These are phyloP conservation scores for Fusarium pilosicola DNA, from an alignment of 2,329 filamentous ascomycete species.

Conservation along the genomic window DNA sequence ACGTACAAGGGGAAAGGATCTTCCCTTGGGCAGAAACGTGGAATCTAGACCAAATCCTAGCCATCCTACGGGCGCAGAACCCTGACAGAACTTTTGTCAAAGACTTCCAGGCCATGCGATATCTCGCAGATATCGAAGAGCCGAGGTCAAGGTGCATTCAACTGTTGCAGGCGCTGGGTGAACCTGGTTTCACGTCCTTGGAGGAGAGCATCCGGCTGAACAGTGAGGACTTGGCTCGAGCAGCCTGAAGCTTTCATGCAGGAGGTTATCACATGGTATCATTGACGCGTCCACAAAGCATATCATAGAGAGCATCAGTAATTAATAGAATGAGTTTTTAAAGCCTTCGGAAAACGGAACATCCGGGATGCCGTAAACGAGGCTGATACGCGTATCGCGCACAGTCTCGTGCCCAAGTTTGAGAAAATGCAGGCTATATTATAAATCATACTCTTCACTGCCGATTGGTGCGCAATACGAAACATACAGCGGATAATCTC, in stretches of 20 bases:
- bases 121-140: background rate
- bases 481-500: background rate
- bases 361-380: background rate
- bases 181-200: background rate
- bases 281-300: background rate
- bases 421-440: background rate
- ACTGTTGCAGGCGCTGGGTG: background rate
- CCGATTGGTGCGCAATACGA: background rate
- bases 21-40: slow-evolving; percentile 61
- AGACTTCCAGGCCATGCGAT: slow-evolving; percentile 10
- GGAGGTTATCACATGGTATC: background rate
- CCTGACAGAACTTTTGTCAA: slow-evolving; percentile 24
- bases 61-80: slow-evolving; percentile 31
- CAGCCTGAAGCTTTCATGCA: background rate
- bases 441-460: background rate
- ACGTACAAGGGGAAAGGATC: slow-evolving; percentile 59
- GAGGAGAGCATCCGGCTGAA: background rate
- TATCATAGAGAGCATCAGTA: background rate
- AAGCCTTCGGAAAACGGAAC: background rate
- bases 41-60: slow-evolving; percentile 55
- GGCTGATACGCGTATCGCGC: background rate
- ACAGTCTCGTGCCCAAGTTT: background rate
- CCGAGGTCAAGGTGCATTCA: background rate
- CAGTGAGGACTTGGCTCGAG: background rate
- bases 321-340: background rate